These are phyloP conservation scores for Blastomyces silverae DNA, from an alignment of 2,329 filamentous ascomycete genomes.

Conservation along the genomic window DNA sequence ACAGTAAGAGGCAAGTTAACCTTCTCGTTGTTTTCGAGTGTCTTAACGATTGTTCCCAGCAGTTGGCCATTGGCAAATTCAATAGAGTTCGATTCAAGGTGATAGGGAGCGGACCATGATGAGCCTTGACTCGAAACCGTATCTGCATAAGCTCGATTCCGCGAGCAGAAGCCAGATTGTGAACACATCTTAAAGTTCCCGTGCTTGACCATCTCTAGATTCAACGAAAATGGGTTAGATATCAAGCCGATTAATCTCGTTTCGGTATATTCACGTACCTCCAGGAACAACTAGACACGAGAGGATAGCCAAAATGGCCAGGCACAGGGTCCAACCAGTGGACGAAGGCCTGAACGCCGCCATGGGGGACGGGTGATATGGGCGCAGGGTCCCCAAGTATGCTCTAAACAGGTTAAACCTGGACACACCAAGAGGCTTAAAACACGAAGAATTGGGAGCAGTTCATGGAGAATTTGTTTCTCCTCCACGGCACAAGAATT, in stretches of 20 bases:
- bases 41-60: slow-evolving; percentile 74
- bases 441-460: background rate
- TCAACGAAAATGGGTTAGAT: background rate
- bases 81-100: slow-evolving; percentile 63
- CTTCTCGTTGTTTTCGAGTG: slow-evolving; percentile 57
- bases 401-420: background rate
- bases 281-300: slow-evolving; percentile 57
- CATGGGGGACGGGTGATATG: slow-evolving; percentile 15
- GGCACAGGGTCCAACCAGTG: slow-evolving; percentile 58
- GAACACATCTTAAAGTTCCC: slow-evolving; percentile 95
- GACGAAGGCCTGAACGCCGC: slow-evolving; percentile 41
- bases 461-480: background rate
- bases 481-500: background rate
- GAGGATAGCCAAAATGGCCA: slow-evolving; percentile 55
- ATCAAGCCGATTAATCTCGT: background rate
- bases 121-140: slow-evolving; percentile 57
- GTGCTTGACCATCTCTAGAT: slow-evolving; percentile 75
- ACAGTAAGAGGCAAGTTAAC: slow-evolving; percentile 76
- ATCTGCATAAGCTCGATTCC: slow-evolving; percentile 86
- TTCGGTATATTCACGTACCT: slow-evolving; percentile 45
- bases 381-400: background rate
- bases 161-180: slow-evolving; percentile 94
- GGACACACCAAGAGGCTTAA: background rate
- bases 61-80: slow-evolving; percentile 73
- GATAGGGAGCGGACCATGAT: slow-evolving; percentile 74